Conservation (phyloP, 1,284 basidiomycete species). For the Meira miltonrushii region DNA sequence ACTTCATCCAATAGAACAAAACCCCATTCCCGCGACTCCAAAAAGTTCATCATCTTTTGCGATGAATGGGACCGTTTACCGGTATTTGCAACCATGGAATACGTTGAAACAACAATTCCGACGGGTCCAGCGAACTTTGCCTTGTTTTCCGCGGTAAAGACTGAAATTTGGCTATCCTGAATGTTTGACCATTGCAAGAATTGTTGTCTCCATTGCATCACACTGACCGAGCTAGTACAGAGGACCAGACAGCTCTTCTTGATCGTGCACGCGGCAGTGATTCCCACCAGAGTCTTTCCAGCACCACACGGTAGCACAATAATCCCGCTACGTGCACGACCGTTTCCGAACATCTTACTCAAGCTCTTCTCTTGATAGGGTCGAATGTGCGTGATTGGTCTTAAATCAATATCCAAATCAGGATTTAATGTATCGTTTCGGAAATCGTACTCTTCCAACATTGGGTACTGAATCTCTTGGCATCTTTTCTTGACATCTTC, state of each 20-base stretch:
- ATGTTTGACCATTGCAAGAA: constrained; percentile 53
- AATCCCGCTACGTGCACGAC: constrained; percentile 69
- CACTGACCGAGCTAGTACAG: constrained; percentile 59
- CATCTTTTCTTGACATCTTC: constrained; percentile 51
- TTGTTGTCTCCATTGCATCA: constrained; percentile 52
- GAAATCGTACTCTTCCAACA: constrained; percentile 53
- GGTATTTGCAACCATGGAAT: constrained; percentile 53
- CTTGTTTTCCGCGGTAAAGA: constrained; percentile 51
- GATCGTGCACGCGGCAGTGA: constrained; percentile 97
- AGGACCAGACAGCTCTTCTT: constrained; percentile 98
- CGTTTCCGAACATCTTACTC: constrained; percentile 52
- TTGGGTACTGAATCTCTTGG: constrained; percentile 50
- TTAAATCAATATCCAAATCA: constrained; percentile 51
- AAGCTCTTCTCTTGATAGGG: constrained; percentile 52
- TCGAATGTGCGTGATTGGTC: constrained; percentile 50
- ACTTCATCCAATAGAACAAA: constrained; percentile 52
- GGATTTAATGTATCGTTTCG: constrained; percentile 50
- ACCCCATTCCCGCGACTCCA: constrained; percentile 51
- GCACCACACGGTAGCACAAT: constrained; percentile 98
- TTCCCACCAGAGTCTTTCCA: constrained; percentile 96
- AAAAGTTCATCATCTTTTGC: constrained; percentile 53
- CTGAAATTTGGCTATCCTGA: constrained; percentile 50
- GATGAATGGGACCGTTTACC: constrained; percentile 52
- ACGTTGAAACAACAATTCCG: constrained; percentile 51
- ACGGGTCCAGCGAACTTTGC: constrained; percentile 51